Evolutionary conservation across 2,329 filamentous ascomycete species (phyloP).

Genomic region (Onygenales sp.): DNA sequence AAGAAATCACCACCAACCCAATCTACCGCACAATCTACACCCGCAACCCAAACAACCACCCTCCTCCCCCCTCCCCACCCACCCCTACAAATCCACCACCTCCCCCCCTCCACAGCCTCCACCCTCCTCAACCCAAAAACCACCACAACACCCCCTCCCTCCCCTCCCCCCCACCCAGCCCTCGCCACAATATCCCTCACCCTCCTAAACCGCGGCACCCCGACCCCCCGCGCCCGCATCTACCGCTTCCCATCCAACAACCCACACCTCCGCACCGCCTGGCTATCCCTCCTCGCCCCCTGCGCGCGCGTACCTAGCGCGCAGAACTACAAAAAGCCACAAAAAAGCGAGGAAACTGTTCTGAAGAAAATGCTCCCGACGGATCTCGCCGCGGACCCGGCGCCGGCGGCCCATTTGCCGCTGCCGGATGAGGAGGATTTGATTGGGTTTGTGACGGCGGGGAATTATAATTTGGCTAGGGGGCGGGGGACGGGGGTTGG

Average conservation of each 20-base stretch:
- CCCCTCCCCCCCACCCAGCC: constrained; percentile 17
- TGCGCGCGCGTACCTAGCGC: constrained; percentile 13
- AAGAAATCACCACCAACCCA: neutral
- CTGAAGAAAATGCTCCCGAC: neutral
- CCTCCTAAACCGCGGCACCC: constrained; percentile 61
- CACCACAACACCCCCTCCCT: constrained; percentile 6
- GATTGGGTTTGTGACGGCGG: constrained; percentile 83
- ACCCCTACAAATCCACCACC: constrained; percentile 28
- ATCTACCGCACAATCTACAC: neutral
- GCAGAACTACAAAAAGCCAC: constrained; percentile 14
- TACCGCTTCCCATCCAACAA: constrained; percentile 65
- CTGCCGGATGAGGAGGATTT: constrained; percentile 69
- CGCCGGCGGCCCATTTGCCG: constrained; percentile 33
- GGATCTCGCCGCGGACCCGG: constrained; percentile 29
- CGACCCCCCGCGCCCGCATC: constrained; percentile 63
- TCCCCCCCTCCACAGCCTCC: constrained; percentile 29
- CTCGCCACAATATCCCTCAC: constrained; percentile 57
- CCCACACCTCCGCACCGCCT: constrained; percentile 52
- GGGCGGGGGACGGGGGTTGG: constrained; percentile 71
- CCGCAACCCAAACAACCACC: neutral
- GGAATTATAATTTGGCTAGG: constrained; percentile 68
- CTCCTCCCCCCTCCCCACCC: constrained; percentile 8
- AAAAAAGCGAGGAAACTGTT: neutral
- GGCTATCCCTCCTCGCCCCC: constrained; percentile 43
- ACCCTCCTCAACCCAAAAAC: constrained; percentile 22